Conservation (phyloP, 495 filamentous ascomycete genomes). For the Cercophora newfieldiana region DNA sequence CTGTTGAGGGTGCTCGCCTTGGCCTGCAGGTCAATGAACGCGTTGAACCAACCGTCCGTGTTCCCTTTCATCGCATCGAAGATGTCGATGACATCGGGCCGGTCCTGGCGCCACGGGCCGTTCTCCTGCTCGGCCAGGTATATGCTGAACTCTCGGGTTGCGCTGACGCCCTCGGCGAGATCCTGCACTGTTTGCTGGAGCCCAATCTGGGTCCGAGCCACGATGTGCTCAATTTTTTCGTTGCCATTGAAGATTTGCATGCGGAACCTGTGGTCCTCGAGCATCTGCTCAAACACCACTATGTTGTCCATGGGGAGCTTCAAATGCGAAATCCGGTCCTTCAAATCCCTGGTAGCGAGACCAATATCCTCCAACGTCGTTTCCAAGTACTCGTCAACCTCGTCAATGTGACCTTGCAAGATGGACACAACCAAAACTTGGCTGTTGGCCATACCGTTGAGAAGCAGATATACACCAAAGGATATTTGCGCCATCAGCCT, state of each 20-base stretch:
- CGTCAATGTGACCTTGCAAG: slow-evolving; percentile 87
- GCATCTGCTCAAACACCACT: slow-evolving; percentile 83
- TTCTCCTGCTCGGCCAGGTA: slow-evolving; percentile 69
- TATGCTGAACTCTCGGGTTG: slow-evolving; percentile 71
- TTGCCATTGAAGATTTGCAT: slow-evolving; percentile 81
- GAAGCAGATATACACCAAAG: slow-evolving; percentile 88
- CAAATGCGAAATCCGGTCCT: slow-evolving; percentile 71
- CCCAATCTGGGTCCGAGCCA: slow-evolving; percentile 69
- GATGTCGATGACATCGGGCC: slow-evolving; percentile 59
- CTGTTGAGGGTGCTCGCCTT: slow-evolving; percentile 62
- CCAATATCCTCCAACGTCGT: slow-evolving; percentile 82
- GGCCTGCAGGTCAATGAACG: slow-evolving; percentile 66
- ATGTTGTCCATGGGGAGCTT: slow-evolving; percentile 82
- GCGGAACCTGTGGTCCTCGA: slow-evolving; percentile 80
- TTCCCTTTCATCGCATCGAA: slow-evolving; percentile 82
- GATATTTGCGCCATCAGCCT: slow-evolving; percentile 91
- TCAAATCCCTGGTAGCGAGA: slow-evolving; percentile 73
- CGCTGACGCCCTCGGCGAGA: slow-evolving; percentile 71
- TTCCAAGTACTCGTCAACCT: slow-evolving; percentile 87
- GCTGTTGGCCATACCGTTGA: slow-evolving; percentile 82
- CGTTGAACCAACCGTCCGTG: slow-evolving; percentile 79
- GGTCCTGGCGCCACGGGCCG: slow-evolving; percentile 53
- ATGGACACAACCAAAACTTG: slow-evolving; percentile 85
- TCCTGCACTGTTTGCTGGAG: slow-evolving; percentile 78
- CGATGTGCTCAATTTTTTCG: slow-evolving; percentile 86